Base-by-base conservation (phyloP, 2,329 filamentous ascomycete species). In the Arthroderma sp. region DNA sequence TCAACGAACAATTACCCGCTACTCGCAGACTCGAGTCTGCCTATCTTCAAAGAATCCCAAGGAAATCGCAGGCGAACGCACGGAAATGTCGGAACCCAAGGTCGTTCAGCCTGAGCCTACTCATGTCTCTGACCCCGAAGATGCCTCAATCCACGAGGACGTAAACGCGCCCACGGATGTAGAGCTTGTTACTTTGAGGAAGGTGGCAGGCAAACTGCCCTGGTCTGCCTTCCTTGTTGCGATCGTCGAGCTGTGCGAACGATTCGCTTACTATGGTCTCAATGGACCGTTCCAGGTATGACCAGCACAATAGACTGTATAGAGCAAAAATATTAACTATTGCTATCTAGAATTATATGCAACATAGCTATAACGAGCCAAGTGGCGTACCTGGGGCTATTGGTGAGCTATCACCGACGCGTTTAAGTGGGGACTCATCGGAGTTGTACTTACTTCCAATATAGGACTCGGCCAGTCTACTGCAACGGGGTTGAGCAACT, bases 241-340 rank as follows among this genome's bases (percentile, higher is more conserved):
- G 33, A 62, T 80, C 15, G 77, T 82, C 44, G 80, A 82, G 63
- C 68, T 81, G 56, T 74, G 74, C 60, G 80, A 82, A 66, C 77
- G 80, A 58, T 82, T 83, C 71, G 77, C 79, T 59, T 81, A 78
- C 71, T 81, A 81, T 60, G 78, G 78, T 61, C 71, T 77, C 49
- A 74, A 73, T 55, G 78, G 78, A 57, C 67, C 79, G 25, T 80
- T 81, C 66, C 78, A 63, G 55, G 61, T 59, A 58, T 43, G 28
- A 4, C 17, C 39, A 7, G 21, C 17, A 35, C 13, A 28, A 23
- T 21, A 9, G 1, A 13, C 28, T 28, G 23, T 19, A 43, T 23
- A 33, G 13, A 56, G 6, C 7, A 15, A 13, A n/a, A 21, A 33
- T 17, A 15, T 15, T 54, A 33, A 38, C 37, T 39, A 19, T 15